These are phyloP conservation scores for Rosa rugosa DNA, from an alignment of 306 rosid genomes.

Conservation along the genomic window DNA sequence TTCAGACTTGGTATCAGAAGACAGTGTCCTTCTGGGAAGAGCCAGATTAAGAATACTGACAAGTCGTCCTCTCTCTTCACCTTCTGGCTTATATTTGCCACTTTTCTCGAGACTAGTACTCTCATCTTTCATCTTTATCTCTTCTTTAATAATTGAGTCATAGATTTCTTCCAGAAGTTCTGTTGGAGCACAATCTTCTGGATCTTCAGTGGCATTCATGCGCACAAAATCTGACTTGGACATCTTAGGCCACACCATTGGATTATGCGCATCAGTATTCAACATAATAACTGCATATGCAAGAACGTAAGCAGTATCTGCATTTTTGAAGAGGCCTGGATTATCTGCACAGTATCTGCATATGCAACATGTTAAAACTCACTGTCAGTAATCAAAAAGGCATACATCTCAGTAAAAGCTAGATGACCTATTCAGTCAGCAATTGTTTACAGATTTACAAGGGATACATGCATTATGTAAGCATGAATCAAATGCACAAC, in stretches of 20 bases:
- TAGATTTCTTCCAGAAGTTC: conserved; percentile 90
- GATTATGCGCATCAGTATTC: conserved; percentile 99
- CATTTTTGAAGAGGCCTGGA: conserved; percentile 92
- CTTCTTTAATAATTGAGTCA: conserved; percentile 87
- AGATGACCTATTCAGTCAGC: background rate
- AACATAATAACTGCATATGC: conserved; percentile 96
- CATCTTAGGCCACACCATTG: conserved; percentile 99
- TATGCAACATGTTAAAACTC: conserved; percentile 26
- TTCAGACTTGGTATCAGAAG: conserved; percentile 74
- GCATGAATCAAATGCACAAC: conserved; percentile 23
- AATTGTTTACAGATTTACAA: background rate
- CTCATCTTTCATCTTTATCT: conserved; percentile 93
- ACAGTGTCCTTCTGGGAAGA: conserved; percentile 73
- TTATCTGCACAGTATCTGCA: conserved; percentile 97
- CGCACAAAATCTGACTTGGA: conserved; percentile 86
- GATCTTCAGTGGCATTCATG: conserved; percentile 83
- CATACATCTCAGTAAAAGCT: conserved; percentile 22
- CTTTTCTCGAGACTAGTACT: conserved; percentile 54
- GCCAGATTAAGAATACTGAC: conserved; percentile 94
- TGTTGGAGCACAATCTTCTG: conserved; percentile 87
- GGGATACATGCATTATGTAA: conserved; percentile 3
- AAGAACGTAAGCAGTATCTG: conserved; percentile 97
- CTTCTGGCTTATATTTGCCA: conserved; percentile 65
- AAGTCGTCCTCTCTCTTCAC: conserved; percentile 89
- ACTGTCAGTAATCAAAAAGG: conserved; percentile 34